Evolutionary conservation across 352 stramenopile genomes (phyloP).

Genomic region (Pythium pectinolyticum): DNA sequence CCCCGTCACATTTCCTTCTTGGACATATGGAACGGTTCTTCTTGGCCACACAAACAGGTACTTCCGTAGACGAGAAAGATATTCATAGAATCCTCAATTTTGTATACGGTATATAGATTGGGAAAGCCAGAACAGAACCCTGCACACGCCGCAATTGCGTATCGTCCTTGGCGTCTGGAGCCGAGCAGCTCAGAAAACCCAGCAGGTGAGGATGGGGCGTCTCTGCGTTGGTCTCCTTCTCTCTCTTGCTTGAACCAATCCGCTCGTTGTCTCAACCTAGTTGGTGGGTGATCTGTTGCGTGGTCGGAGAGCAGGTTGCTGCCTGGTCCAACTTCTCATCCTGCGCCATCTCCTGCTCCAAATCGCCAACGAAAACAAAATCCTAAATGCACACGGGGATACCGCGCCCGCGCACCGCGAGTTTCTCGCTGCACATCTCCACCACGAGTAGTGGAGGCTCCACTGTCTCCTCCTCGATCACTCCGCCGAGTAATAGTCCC

Average conservation of each 20-base stretch:
- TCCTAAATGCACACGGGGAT: slow-evolving; percentile 26
- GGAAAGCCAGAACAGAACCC: no score
- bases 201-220: not conserved
- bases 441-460: not conserved
- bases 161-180: not conserved
- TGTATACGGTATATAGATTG: no score
- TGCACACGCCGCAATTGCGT: slow-evolving; percentile 2
- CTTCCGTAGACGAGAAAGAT: no score
- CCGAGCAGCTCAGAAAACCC: not conserved
- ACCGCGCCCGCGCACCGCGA: slow-evolving; percentile 21
- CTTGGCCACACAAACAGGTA: no score
- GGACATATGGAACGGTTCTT: no score
- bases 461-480: not conserved
- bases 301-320: not conserved
- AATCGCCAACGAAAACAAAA: not conserved
- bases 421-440: slow-evolving; percentile 32
- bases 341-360: not conserved
- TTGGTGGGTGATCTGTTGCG: no score
- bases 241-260: no score
- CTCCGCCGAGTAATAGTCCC: slow-evolving; percentile 6
- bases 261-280: no score
- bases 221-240: not conserved
- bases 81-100: no score
- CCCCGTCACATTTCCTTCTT: no score
- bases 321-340: not conserved